phyloP scores from a whole-genome alignment of 805 yeast species.

The Candida pseudoglaebosa region DNA sequence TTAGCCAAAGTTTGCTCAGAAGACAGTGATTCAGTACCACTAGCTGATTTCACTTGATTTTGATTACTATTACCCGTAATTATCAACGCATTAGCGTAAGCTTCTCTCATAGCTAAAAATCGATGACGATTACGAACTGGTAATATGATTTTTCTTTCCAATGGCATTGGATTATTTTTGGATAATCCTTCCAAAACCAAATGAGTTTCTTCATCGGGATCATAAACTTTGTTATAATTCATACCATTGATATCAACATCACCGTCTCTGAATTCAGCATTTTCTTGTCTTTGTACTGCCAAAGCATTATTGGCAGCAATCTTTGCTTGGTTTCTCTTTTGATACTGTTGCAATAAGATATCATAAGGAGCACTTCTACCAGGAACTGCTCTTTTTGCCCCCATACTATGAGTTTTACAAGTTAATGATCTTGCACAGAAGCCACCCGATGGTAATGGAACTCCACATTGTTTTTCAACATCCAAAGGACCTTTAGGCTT shows the following conservation, averaged over 20 bases:
- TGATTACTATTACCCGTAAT: conserved; percentile 57
- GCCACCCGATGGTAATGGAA: conserved; percentile 88
- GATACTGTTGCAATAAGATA: conserved; percentile 80
- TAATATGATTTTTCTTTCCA: conserved; percentile 68
- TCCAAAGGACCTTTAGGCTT: conserved; percentile 81
- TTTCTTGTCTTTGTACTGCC: conserved; percentile 72
- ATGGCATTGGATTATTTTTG: conserved; percentile 74
- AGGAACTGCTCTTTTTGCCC: conserved; percentile 91
- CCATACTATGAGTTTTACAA: conserved; percentile 98
- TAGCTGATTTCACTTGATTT: conserved; percentile 12
- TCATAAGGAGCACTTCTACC: conserved; percentile 95
- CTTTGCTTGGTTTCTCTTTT: conserved; percentile 88
- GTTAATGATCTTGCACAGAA: conserved; percentile 94
- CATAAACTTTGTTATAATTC: conserved; percentile 47
- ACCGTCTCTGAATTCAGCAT: conserved; percentile 39
- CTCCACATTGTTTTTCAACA: conserved; percentile 95
- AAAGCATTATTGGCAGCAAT: conserved; percentile 78
- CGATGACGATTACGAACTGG: conserved; percentile 69
- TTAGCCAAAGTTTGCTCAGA: conserved; percentile 41
- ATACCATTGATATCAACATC: conserved; percentile 17
- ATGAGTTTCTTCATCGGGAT: conserved; percentile 90
- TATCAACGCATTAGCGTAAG: conserved; percentile 82
- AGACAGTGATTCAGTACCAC: conserved; percentile 13
- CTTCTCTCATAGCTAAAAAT: conserved; percentile 85
- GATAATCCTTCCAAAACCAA: conserved; percentile 87